A percentile compares a stretch with the other conserved stretches of the same genome.
Evolutionary conservation across 2,329 filamentous ascomycete species (phyloP).

Genomic region (Cladosporium halotolerans): DNA sequence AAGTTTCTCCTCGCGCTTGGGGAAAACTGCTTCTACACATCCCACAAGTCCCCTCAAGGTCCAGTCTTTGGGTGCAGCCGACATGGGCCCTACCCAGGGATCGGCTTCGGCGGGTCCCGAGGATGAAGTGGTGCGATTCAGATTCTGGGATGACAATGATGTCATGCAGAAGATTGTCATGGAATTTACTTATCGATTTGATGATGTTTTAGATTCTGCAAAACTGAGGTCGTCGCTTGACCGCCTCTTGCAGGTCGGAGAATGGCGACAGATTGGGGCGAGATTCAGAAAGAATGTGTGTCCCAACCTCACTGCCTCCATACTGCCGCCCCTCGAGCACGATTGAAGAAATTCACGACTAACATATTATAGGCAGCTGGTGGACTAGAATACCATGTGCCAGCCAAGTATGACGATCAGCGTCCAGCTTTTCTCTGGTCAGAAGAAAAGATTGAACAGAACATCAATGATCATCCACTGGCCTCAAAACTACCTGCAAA

Average conservation of each 20-base stretch:
- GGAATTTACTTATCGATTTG: slow-evolving; percentile 15
- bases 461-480: slow-evolving; percentile 13
- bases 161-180: slow-evolving; percentile 8
- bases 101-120: too few species aligned
- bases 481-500: slow-evolving; percentile 8
- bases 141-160: slow-evolving; percentile 1
- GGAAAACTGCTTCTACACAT: too few species aligned
- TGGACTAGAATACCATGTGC: slow-evolving; percentile 15
- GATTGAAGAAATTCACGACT: neutral
- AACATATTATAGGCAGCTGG: slow-evolving; percentile 7
- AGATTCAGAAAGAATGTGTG: slow-evolving; percentile 13
- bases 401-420: slow-evolving; percentile 11
- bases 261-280: slow-evolving; percentile 11
- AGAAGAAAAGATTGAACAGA: slow-evolving; percentile 2
- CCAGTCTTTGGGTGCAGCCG: too few species aligned
- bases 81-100: too few species aligned
- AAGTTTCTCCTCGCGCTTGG: too few species aligned
- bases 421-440: slow-evolving; percentile 14
- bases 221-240: slow-evolving; percentile 12
- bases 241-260: slow-evolving; percentile 13
- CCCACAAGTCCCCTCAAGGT: too few species aligned
- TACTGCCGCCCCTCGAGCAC: neutral
- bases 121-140: neutral
- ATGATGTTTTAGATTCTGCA: slow-evolving; percentile 15
- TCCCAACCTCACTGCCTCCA: neutral